A percentile compares a stretch with the other conserved stretches of the same genome.
Conservation (phyloP, 495 filamentous ascomycete species). For the Massariosphaeria phaeospora region DNA sequence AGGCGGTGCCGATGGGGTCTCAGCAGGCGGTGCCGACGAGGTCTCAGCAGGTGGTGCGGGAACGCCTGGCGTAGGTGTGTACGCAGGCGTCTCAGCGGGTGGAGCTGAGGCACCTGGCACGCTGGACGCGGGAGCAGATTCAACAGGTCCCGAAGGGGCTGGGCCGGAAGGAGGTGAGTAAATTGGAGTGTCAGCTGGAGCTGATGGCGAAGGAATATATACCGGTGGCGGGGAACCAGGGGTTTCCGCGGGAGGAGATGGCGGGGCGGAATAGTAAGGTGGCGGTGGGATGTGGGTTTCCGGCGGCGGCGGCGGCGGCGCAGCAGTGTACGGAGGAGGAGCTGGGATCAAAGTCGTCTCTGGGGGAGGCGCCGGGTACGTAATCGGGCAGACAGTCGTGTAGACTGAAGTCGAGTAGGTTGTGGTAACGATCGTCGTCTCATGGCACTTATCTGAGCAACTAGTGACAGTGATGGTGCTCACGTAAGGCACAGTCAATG, state of each 20-base stretch:
- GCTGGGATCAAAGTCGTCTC: constrained; percentile 1
- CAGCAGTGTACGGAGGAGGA: not conserved
- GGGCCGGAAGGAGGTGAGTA: constrained; percentile 9
- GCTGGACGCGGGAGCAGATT: too few relatives aligned
- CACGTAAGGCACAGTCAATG: constrained; percentile 21
- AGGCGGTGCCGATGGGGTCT: too few relatives aligned
- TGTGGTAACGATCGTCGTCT: constrained; percentile 4
- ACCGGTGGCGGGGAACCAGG: constrained; percentile 72
- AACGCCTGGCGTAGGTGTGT: too few relatives aligned
- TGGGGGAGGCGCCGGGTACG: constrained; percentile 15
- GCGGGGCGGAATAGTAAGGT: too few relatives aligned
- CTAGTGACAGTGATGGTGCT: constrained; percentile 9
- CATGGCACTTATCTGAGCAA: not conserved
- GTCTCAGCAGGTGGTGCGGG: not conserved
- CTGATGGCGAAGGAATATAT: constrained; percentile 57
- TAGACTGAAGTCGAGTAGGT: constrained; percentile 9
- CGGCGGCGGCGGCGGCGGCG: not conserved
- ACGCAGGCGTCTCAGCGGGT: not conserved
- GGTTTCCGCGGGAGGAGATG: constrained; percentile 65
- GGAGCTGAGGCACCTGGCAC: too few relatives aligned
- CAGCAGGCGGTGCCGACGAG: not conserved
- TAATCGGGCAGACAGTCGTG: constrained; percentile 23
- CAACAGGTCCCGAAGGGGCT: too few relatives aligned
- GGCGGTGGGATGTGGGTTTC: too few relatives aligned
- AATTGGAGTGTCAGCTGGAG: constrained; percentile 37